Conservation (phyloP, 2,329 filamentous ascomycete species). For the Ceratocystis destructans region DNA sequence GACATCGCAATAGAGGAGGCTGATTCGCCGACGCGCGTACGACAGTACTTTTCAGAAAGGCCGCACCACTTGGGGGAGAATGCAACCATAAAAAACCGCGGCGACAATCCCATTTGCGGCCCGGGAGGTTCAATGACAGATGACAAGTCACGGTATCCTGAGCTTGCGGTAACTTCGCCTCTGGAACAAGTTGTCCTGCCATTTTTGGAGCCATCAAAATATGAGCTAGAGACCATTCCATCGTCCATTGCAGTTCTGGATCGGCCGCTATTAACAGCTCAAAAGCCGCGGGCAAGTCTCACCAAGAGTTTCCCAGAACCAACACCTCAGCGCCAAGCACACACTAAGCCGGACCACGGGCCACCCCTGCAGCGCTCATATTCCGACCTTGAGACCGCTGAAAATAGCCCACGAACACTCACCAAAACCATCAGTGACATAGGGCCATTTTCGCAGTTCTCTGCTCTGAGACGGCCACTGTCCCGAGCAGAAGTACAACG, state of each 20-base stretch:
- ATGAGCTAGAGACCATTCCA: background rate
- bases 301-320: background rate
- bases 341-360: background rate
- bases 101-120: background rate
- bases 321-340: background rate
- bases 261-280: background rate
- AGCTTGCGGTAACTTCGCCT: background rate
- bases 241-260: background rate
- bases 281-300: background rate
- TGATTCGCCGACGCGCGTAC: conserved; percentile 37
- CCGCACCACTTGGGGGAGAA: background rate
- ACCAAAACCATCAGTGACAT: conserved; percentile 20
- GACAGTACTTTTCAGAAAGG: conserved; percentile 22
- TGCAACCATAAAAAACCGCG: background rate
- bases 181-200: background rate
- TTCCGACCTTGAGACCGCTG: background rate
- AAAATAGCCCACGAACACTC: background rate
- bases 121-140: background rate
- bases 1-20: conserved; percentile 24
- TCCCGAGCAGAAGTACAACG: conserved; percentile 26
- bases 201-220: background rate
- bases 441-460: background rate
- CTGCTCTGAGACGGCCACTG: background rate
- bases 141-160: background rate
- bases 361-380: background rate